These are phyloP conservation scores for Dendrobium chrysotoxum DNA, from an alignment of 106 monocot species.

Conservation along the genomic window DNA sequence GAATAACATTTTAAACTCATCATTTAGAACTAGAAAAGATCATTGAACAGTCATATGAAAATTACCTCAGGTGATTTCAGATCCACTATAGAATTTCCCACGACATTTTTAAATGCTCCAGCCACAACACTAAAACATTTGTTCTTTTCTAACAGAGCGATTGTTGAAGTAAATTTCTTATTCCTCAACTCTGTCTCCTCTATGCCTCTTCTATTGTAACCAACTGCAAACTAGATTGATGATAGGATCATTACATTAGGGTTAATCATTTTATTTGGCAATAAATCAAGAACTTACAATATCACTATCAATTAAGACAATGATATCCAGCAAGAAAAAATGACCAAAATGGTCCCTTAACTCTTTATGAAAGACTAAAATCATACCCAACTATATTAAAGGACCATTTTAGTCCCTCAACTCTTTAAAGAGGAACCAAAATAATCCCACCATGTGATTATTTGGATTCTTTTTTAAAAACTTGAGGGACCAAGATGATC, in stretches of 20 bases:
- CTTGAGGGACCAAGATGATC: no score
- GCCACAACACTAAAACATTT: slow-evolving; percentile 79
- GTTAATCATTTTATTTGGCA: background rate
- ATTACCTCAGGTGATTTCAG: slow-evolving; percentile 89
- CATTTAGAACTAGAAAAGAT: background rate
- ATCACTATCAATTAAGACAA: background rate
- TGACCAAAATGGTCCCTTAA: no score
- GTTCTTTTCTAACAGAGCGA: slow-evolving; percentile 57
- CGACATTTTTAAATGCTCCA: slow-evolving; percentile 60
- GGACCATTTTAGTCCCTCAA: no score
- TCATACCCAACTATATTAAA: no score
- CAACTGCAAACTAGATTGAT: slow-evolving; percentile 78
- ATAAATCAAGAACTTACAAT: background rate
- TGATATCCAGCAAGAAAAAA: background rate
- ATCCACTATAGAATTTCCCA: slow-evolving; percentile 70
- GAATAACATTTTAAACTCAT: background rate
- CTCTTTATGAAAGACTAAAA: no score
- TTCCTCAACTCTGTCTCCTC: slow-evolving; percentile 53
- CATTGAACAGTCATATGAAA: background rate
- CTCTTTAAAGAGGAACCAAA: no score
- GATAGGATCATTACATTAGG: background rate
- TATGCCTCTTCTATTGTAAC: slow-evolving; percentile 83
- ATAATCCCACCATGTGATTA: no score
- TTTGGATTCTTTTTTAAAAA: no score
- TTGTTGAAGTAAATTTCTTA: slow-evolving; percentile 20